Evolutionary conservation across 345 rosid species (phyloP), one percentile per base, ranked within the genome.

Genomic region (Schrenkiella parvula): DNA sequence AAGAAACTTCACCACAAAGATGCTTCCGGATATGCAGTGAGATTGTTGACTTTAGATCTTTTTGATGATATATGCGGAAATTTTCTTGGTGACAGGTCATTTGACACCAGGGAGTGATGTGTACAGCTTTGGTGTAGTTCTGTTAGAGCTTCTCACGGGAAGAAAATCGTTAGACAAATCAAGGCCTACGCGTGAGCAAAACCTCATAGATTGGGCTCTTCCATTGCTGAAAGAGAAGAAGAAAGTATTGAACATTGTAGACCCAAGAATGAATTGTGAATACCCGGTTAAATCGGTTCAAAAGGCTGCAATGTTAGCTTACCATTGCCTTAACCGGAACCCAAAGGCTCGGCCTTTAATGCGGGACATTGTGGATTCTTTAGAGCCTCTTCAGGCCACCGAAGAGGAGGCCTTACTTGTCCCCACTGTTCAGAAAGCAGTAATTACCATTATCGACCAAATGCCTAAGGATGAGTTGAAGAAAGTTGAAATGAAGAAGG

Each of bases 321-420:
- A 86, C 76, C 99, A 95, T 73, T 95, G 99, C 95, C 50, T 95
- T 78, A 89, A 89, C 82, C 66, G 88, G 34, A 89, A 95, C 58
- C 97, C 97, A 0, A 95, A 91, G 82, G 99, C 97, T 9, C 77
- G 99, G 78, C 99, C 99, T 69, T 79, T 95, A n/a, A 95, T 95
- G 99, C 84, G 97, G 43, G 97, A 95, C 66, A 87, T 95, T 34
- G 97, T 95, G 1, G 97, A 89, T 71, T 87, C 99, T 14, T 75
- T 89, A 85, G 99, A 95, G 82, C 99, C 97, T 28, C 81, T 91
- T 78, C 97, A 91, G 76, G 84, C 75, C 9, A 57, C 76, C 0
- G 90, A 84, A 55, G 83, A 81, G 15, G 82, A 66, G 37, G 64
- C 54, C 9, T 61, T 75, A 43, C 41, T 48, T 37, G 77, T 54